A percentile compares a stretch with the other conserved stretches of the same genome.
These are phyloP conservation scores for Orychophragmus violaceus DNA, from an alignment of 345 rosid genomes.

Conservation along the genomic window DNA sequence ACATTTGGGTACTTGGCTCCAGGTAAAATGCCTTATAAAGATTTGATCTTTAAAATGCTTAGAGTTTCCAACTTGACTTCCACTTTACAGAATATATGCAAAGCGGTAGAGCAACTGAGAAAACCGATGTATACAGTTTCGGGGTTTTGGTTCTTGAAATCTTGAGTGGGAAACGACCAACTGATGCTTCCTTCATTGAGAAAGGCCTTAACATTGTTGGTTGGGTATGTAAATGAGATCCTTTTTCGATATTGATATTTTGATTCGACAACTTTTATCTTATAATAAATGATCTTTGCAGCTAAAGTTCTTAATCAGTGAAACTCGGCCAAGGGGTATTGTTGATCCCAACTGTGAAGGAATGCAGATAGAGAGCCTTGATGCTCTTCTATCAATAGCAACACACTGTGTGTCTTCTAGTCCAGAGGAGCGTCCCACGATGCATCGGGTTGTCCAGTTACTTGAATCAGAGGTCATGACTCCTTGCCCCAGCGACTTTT, in stretches of 20 bases:
- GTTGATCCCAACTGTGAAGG: slow-evolving; percentile 71
- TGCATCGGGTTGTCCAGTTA: slow-evolving; percentile 92
- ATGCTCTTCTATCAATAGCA: slow-evolving; percentile 78
- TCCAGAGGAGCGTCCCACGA: slow-evolving; percentile 90
- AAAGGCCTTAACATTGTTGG: slow-evolving; percentile 97
- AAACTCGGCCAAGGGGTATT: slow-evolving; percentile 66
- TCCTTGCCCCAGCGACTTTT: slow-evolving; percentile 95
- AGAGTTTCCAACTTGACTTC: background rate
- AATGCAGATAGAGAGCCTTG: slow-evolving; percentile 70
- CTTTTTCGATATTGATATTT: background rate
- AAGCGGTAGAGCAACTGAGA: slow-evolving; percentile 98
- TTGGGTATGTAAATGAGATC: slow-evolving; percentile 54
- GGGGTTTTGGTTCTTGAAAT: slow-evolving; percentile 92
- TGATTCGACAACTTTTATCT: background rate
- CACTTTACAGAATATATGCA: slow-evolving; percentile 77
- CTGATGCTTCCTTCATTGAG: slow-evolving; percentile 92
- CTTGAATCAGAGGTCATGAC: slow-evolving; percentile 97
- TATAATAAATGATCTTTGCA: slow-evolving; percentile 32
- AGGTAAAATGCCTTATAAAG: slow-evolving; percentile 38
- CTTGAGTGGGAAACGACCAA: slow-evolving; percentile 89
- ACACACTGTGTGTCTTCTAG: slow-evolving; percentile 66
- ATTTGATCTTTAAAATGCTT: background rate
- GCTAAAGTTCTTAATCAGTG: slow-evolving; percentile 74
- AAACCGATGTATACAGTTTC: slow-evolving; percentile 92
- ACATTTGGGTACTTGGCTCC: slow-evolving; percentile 98